Base-by-base conservation (phyloP, 2,329 filamentous ascomycete genomes). In the Nemania serpens region DNA sequence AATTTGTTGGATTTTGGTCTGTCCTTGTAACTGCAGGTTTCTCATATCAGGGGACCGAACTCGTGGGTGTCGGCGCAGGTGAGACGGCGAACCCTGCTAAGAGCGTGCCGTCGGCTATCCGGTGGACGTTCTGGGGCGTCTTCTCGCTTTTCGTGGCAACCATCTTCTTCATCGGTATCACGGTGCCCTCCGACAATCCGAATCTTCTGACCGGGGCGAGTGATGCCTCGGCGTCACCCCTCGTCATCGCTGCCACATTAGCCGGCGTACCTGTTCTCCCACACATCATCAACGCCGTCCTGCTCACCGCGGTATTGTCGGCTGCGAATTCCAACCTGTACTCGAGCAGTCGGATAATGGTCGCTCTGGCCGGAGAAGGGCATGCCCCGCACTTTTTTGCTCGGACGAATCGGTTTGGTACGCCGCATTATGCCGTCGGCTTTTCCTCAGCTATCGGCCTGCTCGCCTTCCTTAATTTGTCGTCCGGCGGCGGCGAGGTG, bases 291-390 rank as follows among this genome's bases (percentile, higher is more conserved):
- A 94, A 94, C 74, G 90, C 86, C 15, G 87, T 92, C 7, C 84
- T 94, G 10, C 80, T 94, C 20, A 91, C 90, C 0, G 90, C 90
- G 2, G 91, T 93, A 7, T 85, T 92, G 67, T 91, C 89, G 0
- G 90, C 91, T 5, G 91, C 89, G 61, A 91, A 90, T 76, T 90
- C 89, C 13, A 91, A 91, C 76, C 82, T 93, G 61, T 91, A 91
- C 77, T 89, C 88, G 43, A 87, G 86, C 61, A 88, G 84, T 59
- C 86, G 89, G 22, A 87, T 89, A 42, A 79, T 91, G 37, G 81
- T 91, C 64, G 86, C 84, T 10, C 80, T 91, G 12, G 87, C 88
- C 36, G 78, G 86, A 43, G 85, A 88, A 56, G 82, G 84, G 43
- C 84, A 87, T 60, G 88, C 88, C 0, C 88, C 88, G 1, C 72